Percentiles rank a stretch among this genome's conserved stretches.
Evolutionary conservation across 768 basidiomycete species (phyloP).

Genomic region (Lepiota venenata): DNA sequence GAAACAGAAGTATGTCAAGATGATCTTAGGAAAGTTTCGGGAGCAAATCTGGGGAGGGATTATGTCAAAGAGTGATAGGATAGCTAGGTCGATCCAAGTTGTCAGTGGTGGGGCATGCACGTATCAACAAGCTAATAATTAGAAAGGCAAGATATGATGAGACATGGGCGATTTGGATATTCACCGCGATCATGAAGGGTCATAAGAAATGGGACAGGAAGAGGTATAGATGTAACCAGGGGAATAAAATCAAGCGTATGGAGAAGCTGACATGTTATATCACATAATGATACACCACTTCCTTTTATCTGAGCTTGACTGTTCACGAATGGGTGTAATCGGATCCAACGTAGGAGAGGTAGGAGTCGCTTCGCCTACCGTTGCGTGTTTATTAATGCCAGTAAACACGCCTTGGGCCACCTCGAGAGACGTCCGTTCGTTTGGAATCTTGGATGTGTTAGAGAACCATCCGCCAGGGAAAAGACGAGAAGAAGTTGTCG

Average conservation of each 20-base stretch:
- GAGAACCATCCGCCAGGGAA: slow-evolving; percentile 57
- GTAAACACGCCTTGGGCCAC: slow-evolving; percentile 48
- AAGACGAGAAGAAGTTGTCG: slow-evolving; percentile 52
- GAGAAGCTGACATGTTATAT: background rate
- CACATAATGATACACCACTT: slow-evolving; percentile 18
- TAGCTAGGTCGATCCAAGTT: slow-evolving; percentile 6
- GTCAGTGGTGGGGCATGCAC: background rate
- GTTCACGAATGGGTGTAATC: slow-evolving; percentile 7
- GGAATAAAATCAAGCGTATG: background rate
- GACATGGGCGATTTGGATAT: background rate
- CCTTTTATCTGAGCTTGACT: slow-evolving; percentile 13
- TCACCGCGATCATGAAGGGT: slow-evolving; percentile 5
- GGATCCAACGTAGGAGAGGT: slow-evolving; percentile 10
- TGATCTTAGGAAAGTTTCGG: background rate
- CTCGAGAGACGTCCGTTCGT: slow-evolving; percentile 45
- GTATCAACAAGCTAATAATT: background rate
- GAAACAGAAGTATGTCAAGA: background rate
- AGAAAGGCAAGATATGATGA: background rate
- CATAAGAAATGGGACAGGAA: slow-evolving; percentile 3
- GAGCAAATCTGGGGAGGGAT: background rate
- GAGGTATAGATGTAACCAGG: background rate
- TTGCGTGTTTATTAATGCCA: slow-evolving; percentile 21
- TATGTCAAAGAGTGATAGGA: slow-evolving; percentile 1
- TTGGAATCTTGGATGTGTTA: slow-evolving; percentile 31
- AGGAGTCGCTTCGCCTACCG: slow-evolving; percentile 8